Evolutionary conservation across 225 moss, liverwort and hornwort genomes (phyloP).

Genomic region (Pseudisothecium myosuroides): DNA sequence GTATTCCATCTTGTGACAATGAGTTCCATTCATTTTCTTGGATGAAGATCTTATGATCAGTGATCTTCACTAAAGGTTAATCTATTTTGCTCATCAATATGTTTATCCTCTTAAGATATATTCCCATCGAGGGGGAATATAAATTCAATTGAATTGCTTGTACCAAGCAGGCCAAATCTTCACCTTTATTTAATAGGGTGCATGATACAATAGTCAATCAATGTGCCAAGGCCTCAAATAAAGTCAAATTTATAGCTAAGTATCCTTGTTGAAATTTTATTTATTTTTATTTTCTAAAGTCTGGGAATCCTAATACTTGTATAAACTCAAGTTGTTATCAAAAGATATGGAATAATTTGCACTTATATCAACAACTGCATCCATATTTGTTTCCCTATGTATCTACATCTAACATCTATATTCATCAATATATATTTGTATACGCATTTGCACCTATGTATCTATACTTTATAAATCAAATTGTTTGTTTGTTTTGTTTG

Average conservation of each 20-base stretch:
- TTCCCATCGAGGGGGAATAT: fast-evolving
- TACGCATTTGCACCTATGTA: background rate
- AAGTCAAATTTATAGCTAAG: background rate
- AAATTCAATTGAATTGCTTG: background rate
- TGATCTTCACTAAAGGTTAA: background rate
- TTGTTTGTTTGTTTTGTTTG: too few relatives aligned
- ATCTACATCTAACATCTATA: background rate
- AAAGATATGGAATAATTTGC: background rate
- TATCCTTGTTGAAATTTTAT: fast-evolving
- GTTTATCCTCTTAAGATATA: background rate
- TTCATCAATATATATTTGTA: background rate
- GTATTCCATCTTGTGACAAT: background rate
- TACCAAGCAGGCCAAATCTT: fast-evolving
- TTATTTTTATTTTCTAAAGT: background rate
- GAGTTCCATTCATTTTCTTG: background rate
- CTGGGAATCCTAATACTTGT: fast-evolving
- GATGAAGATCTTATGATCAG: too few relatives aligned
- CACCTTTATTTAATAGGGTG: background rate
- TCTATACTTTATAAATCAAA: too few relatives aligned
- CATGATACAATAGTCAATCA: background rate
- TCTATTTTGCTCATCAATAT: background rate
- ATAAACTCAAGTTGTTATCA: background rate
- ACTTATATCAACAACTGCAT: background rate
- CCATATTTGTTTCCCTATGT: fast-evolving
- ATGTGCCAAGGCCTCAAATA: background rate